Evolutionary conservation across 768 basidiomycete genomes (phyloP).

Genomic region (Boletus subcaerulescens): DNA sequence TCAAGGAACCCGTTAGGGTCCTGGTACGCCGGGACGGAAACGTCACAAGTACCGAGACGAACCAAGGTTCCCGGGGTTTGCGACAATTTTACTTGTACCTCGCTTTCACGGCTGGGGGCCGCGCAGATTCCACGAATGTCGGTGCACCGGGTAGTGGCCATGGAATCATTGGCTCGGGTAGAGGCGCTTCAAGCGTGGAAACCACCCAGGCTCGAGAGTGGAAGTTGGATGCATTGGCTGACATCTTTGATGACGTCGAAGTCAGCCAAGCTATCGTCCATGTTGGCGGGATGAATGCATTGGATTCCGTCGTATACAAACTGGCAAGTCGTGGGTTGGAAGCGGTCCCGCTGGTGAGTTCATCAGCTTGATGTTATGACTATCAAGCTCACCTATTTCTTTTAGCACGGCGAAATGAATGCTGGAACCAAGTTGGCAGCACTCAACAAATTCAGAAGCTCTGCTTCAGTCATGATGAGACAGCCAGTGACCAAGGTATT

Average conservation of each 20-base stretch:
- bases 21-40: slow-evolving; percentile 91
- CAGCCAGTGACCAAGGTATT: slow-evolving; percentile 71
- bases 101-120: slow-evolving; percentile 86
- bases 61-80: slow-evolving; percentile 74
- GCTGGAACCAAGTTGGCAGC: slow-evolving; percentile 76
- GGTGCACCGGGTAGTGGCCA: slow-evolving; percentile 54
- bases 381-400: slow-evolving; percentile 12
- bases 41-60: slow-evolving; percentile 64
- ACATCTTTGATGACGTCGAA: slow-evolving; percentile 86
- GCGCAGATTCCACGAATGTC: slow-evolving; percentile 50
- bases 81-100: slow-evolving; percentile 97
- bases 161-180: slow-evolving; percentile 92
- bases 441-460: slow-evolving; percentile 77
- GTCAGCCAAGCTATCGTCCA: slow-evolving; percentile 80
- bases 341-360: slow-evolving; percentile 79
- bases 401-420: slow-evolving; percentile 91
- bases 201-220: slow-evolving; percentile 86
- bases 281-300: slow-evolving; percentile 81
- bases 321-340: slow-evolving; percentile 83
- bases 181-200: slow-evolving; percentile 76
- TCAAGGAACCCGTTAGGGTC: slow-evolving; percentile 96
- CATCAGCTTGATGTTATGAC: background rate
- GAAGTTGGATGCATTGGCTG: slow-evolving; percentile 90
- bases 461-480: slow-evolving; percentile 54
- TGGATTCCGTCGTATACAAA: slow-evolving; percentile 90